Percentiles rank a stretch among this genome's conserved stretches.
These are phyloP conservation scores for Ophiostoma montium DNA, from an alignment of 2,329 filamentous ascomycete genomes.

Conservation along the genomic window DNA sequence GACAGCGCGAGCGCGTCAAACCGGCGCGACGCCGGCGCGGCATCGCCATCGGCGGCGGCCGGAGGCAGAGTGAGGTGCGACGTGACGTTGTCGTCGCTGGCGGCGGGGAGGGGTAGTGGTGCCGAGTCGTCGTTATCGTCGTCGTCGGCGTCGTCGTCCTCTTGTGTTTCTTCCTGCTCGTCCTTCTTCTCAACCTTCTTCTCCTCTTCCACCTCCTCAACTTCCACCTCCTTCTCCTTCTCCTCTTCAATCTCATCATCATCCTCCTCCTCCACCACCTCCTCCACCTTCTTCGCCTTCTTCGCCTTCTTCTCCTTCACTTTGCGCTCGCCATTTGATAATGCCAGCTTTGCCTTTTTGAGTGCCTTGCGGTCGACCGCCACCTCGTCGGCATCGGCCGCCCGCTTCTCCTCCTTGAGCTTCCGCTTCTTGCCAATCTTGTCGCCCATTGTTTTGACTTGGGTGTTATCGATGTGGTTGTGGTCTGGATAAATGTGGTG, in stretches of 20 bases:
- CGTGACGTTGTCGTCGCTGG: background rate
- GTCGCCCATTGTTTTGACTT: conserved; percentile 10
- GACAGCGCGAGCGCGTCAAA: conserved; percentile 77
- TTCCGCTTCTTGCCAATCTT: conserved; percentile 24
- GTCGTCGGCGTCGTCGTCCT: conserved; percentile 2
- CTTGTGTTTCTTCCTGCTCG: conserved; percentile 3
- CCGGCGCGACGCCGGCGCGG: background rate
- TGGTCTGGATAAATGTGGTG: background rate
- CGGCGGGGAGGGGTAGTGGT: background rate
- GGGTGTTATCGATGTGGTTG: background rate
- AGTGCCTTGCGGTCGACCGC: conserved; percentile 10
- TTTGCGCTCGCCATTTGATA: conserved; percentile 1
- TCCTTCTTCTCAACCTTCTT: background rate
- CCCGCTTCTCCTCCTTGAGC: conserved; percentile 18
- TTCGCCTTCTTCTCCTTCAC: conserved; percentile 10
- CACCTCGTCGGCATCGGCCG: conserved; percentile 1
- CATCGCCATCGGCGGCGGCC: background rate
- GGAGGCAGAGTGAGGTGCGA: background rate
- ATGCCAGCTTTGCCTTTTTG: conserved; percentile 11
- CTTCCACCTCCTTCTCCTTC: background rate
- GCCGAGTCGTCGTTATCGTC: background rate
- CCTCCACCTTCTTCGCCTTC: conserved; percentile 14
- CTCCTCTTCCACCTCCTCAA: background rate
- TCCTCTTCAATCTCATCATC: conserved; percentile 4
- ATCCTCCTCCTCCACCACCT: conserved; percentile 1